A percentile compares a stretch with the other conserved stretches of the same genome.
phyloP scores from a whole-genome alignment of 176 grass and related monocot genomes.

The Musa itinerans region DNA sequence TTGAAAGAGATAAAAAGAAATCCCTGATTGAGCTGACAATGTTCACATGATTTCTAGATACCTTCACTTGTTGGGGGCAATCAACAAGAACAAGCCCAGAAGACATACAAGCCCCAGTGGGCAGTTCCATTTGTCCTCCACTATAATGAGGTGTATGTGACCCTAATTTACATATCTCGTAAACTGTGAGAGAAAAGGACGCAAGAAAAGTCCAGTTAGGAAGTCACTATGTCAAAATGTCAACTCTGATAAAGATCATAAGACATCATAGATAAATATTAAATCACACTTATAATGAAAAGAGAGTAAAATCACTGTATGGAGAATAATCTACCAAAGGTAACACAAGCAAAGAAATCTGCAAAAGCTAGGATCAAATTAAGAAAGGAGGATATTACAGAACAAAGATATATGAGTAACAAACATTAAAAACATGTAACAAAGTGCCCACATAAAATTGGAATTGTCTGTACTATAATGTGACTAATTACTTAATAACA shows the following conservation, averaged over 20 bases:
- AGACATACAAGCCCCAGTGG: constrained; percentile 51
- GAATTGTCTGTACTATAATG: too few relatives aligned
- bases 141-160: constrained; percentile 58
- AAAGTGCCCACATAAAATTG: too few relatives aligned
- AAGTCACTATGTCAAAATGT: background rate
- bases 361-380: too few relatives aligned
- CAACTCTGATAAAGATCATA: background rate
- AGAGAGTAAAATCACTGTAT: background rate
- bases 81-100: constrained; percentile 82
- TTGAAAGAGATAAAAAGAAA: constrained; percentile 71
- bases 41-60: constrained; percentile 37
- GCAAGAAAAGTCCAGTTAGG: background rate
- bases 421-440: too few relatives aligned
- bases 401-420: too few relatives aligned
- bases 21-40: constrained; percentile 63
- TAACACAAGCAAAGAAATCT: background rate
- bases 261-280: background rate
- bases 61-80: constrained; percentile 79
- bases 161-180: constrained; percentile 91
- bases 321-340: background rate
- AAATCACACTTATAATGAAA: background rate
- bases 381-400: too few relatives aligned
- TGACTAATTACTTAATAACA: too few relatives aligned
- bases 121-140: constrained; percentile 62
- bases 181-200: constrained; percentile 43